These are phyloP conservation scores for Pleurostoma richardsiae DNA, from an alignment of 2,329 filamentous ascomycete species.

Conservation along the genomic window DNA sequence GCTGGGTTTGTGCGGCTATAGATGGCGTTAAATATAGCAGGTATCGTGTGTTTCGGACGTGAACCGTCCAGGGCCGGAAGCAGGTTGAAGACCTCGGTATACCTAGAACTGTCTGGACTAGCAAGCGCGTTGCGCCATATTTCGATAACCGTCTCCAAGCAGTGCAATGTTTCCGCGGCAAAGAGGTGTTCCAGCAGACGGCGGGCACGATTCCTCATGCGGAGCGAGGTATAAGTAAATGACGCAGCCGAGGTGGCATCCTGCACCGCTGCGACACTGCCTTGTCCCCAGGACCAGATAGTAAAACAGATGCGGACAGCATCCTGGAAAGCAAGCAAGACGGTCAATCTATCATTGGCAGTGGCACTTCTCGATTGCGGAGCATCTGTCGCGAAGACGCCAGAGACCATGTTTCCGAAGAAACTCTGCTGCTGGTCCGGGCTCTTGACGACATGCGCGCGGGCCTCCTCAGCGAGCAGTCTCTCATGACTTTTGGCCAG, in stretches of 20 bases:
- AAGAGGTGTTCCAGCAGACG: constrained; percentile 90
- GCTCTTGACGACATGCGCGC: constrained; percentile 63
- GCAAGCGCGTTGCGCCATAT: constrained; percentile 63
- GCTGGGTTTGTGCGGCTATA: constrained; percentile 88
- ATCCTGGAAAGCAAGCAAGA: constrained; percentile 94
- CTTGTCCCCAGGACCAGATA: constrained; percentile 91
- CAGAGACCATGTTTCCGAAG: constrained; percentile 91
- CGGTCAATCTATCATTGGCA: constrained; percentile 90
- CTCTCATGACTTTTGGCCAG: constrained; percentile 83
- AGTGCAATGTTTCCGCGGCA: constrained; percentile 86
- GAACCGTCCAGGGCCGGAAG: constrained; percentile 89
- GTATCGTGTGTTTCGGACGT: constrained; percentile 84
- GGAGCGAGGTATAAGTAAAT: constrained; percentile 83
- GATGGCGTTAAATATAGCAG: constrained; percentile 91
- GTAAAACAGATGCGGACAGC: constrained; percentile 86
- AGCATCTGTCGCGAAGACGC: constrained; percentile 77
- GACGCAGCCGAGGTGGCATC: constrained; percentile 71
- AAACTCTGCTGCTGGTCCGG: constrained; percentile 82
- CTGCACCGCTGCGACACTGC: constrained; percentile 50
- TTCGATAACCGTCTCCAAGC: constrained; percentile 83
- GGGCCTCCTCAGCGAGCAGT: constrained; percentile 70
- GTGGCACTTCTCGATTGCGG: constrained; percentile 74
- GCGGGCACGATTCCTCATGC: constrained; percentile 84
- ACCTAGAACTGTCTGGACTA: constrained; percentile 40
- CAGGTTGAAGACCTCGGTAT: constrained; percentile 71